These are phyloP conservation scores for Botryococcus braunii DNA, from an alignment of 163 green algal species.

Conservation along the genomic window DNA sequence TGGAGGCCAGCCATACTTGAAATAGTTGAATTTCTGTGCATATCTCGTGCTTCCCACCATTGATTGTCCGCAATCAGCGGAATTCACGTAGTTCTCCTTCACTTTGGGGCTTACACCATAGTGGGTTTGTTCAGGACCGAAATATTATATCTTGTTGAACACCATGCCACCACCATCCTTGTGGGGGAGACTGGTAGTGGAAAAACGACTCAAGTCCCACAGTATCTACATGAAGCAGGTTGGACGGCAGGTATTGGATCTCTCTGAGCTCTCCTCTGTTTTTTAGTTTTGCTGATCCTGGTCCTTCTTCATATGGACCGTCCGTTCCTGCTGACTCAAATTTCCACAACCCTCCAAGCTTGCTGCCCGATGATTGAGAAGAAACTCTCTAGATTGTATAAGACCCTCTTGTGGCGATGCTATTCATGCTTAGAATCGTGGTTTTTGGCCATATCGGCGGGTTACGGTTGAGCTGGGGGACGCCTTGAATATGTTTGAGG, in stretches of 20 bases:
- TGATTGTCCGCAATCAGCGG: background rate
- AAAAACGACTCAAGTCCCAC: conserved; percentile 80
- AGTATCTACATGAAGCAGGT: conserved; percentile 67
- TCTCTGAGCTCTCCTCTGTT: background rate
- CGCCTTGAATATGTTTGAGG: no score
- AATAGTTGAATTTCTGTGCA: background rate
- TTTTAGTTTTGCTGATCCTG: background rate
- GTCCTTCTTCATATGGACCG: no score
- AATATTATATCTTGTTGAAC: conserved; percentile 33
- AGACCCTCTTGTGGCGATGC: background rate
- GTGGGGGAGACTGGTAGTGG: conserved; percentile 64
- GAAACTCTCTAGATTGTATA: background rate
- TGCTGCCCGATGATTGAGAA: no score
- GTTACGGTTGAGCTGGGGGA: no score
- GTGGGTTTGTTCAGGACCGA: conserved; percentile 10
- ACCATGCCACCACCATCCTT: conserved; percentile 22
- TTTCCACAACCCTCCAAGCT: no score
- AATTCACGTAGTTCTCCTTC: background rate
- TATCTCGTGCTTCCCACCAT: background rate
- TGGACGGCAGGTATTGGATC: conserved; percentile 35
- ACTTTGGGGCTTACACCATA: background rate
- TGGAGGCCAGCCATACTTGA: background rate
- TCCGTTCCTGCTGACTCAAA: no score
- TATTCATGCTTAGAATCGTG: no score
- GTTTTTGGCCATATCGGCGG: no score